These are phyloP conservation scores for Aspergillus pseudoviridinutans DNA, from an alignment of 2,329 filamentous ascomycete species.

Conservation along the genomic window DNA sequence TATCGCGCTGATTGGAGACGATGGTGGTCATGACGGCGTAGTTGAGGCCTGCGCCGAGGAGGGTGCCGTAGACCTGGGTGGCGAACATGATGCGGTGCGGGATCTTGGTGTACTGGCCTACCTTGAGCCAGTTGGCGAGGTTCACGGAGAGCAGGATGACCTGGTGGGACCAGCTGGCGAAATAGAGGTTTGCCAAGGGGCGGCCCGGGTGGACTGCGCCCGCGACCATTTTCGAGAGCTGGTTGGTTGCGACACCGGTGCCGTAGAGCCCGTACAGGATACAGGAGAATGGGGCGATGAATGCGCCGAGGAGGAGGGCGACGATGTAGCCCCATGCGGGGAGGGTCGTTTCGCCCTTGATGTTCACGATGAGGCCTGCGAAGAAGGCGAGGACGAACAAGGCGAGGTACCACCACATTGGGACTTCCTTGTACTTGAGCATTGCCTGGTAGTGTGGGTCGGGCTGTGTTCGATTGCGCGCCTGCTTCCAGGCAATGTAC, in stretches of 20 bases:
- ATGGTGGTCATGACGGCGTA: constrained; percentile 56
- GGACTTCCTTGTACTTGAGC: constrained; percentile 24
- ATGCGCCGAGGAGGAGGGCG: constrained; percentile 35
- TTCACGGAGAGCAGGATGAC: constrained; percentile 24
- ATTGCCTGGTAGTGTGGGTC: constrained; percentile 23
- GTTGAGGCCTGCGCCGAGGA: constrained; percentile 53
- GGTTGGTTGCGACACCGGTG: constrained; percentile 16
- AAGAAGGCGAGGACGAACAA: constrained; percentile 45
- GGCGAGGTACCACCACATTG: constrained; percentile 46
- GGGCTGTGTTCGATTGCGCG: constrained; percentile 12
- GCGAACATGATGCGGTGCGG: constrained; percentile 54
- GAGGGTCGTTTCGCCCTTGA: constrained; percentile 46
- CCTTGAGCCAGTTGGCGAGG: constrained; percentile 19
- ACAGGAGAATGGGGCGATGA: constrained; percentile 48
- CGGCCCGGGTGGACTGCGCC: constrained; percentile 22
- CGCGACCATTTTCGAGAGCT: constrained; percentile 26
- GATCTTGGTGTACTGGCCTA: constrained; percentile 46
- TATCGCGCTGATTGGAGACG: constrained; percentile 46
- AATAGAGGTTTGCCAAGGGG: constrained; percentile 24
- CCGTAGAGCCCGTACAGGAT: constrained; percentile 18
- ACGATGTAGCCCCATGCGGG: constrained; percentile 49
- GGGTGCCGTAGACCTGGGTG: constrained; percentile 54
- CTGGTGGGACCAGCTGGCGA: constrained; percentile 27
- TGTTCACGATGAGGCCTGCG: constrained; percentile 45
- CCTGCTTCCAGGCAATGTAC: constrained; percentile 17